phyloP scores from a whole-genome alignment of 192 early-diverging fungal genomes.

The Coemansia umbellata region DNA sequence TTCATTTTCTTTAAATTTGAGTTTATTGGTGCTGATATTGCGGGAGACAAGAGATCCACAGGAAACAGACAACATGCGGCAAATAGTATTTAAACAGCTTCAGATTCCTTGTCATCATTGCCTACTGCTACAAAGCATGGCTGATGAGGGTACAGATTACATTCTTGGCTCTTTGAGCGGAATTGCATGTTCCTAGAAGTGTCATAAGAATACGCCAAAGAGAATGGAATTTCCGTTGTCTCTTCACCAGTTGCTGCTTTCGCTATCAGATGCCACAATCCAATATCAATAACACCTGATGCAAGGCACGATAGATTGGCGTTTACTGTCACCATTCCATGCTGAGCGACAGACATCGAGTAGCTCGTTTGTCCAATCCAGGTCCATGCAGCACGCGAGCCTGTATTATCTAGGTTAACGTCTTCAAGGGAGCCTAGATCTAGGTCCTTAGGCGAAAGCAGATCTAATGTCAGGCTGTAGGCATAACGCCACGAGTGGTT shows the following conservation, averaged over 20 bases:
- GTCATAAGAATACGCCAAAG: background rate
- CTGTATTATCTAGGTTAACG: slow-evolving; percentile 20
- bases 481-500: slow-evolving; percentile 50
- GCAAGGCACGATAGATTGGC: slow-evolving; percentile 18
- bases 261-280: slow-evolving; percentile 31
- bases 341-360: slow-evolving; percentile 6
- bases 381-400: slow-evolving; percentile 36
- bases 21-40: too few species aligned
- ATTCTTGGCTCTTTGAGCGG: slow-evolving; percentile 19
- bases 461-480: slow-evolving; percentile 19
- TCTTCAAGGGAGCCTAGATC: background rate
- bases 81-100: too few species aligned
- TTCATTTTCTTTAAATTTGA: too few species aligned
- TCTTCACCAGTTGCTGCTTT: too few species aligned
- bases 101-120: too few species aligned
- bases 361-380: slow-evolving; percentile 29
- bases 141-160: slow-evolving; percentile 21
- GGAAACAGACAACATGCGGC: too few species aligned
- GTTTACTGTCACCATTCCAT: slow-evolving; percentile 1
- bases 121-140: slow-evolving; percentile 24
- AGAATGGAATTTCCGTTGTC: too few species aligned
- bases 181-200: background rate
- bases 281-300: slow-evolving; percentile 34
- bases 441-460: slow-evolving; percentile 39
- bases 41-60: too few species aligned